Conservation (phyloP, 352 stramenopile genomes). For the Pythium sukuiense region DNA sequence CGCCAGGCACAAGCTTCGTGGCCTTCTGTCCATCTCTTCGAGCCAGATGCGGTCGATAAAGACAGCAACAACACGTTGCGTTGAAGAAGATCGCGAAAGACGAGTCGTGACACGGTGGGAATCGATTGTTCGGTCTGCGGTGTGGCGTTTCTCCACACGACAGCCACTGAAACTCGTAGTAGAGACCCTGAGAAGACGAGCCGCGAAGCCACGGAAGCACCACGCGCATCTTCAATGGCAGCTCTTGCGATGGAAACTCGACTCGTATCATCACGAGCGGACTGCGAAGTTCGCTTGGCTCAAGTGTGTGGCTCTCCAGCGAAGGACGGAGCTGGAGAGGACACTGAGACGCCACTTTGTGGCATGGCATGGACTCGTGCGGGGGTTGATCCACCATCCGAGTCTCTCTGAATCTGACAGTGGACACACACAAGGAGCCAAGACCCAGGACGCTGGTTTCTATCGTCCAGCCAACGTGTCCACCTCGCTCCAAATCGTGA, state of each 20-base stretch:
- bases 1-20: not conserved
- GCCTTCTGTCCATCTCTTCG: not conserved
- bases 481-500: conserved; percentile 1
- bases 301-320: not conserved
- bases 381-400: not conserved
- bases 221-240: not conserved
- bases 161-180: not conserved
- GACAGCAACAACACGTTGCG: not conserved
- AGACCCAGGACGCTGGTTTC: not conserved
- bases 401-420: not conserved
- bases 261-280: not conserved
- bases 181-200: not conserved
- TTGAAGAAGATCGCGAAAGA: not conserved
- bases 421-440: not conserved
- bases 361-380: not conserved
- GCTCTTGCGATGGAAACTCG: not conserved
- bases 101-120: not conserved
- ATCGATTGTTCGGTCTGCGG: not conserved
- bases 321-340: not conserved
- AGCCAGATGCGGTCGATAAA: not conserved
- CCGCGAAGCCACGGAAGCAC: not conserved
- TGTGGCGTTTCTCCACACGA: not conserved
- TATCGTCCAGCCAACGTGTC: not conserved
- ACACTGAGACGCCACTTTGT: not conserved
- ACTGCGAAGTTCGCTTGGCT: not conserved